Evolutionary conservation across 1,284 basidiomycete genomes (phyloP).

Genomic region (Pholiota adiposa): DNA sequence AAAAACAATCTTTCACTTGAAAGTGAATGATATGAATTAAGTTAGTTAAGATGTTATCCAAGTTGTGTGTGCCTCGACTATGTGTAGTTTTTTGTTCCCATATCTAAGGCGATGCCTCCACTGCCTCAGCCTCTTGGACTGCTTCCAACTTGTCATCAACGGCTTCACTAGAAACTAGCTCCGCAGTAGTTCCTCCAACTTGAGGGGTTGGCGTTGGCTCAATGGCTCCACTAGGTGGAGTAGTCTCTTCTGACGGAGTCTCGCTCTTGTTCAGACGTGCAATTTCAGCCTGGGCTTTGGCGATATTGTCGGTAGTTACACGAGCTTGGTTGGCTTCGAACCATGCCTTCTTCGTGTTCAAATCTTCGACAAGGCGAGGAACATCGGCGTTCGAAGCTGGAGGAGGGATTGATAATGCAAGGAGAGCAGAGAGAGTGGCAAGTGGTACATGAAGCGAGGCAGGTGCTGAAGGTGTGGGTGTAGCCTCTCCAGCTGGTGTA

Average conservation of each 20-base stretch:
- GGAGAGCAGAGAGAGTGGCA: constrained; percentile 84
- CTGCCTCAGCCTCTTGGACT: constrained; percentile 44
- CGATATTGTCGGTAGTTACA: constrained; percentile 72
- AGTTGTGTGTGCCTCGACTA: constrained; percentile 11
- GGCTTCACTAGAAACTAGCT: constrained; percentile 41
- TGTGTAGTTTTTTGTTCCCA: background rate
- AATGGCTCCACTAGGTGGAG: constrained; percentile 44
- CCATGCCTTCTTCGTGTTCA: constrained; percentile 96
- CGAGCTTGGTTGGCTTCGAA: constrained; percentile 80
- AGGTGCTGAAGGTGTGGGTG: constrained; percentile 42
- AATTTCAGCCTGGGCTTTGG: constrained; percentile 83
- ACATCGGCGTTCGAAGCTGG: constrained; percentile 83
- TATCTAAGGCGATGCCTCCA: constrained; percentile 19
- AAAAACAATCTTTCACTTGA: constrained; percentile 17
- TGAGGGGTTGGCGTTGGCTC: constrained; percentile 53
- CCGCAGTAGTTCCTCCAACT: constrained; percentile 33
- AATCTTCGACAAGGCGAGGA: constrained; percentile 84
- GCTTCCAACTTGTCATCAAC: constrained; percentile 54
- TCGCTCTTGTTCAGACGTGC: constrained; percentile 59
- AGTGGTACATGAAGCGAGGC: constrained; percentile 81
- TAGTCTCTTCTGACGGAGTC: constrained; percentile 36
- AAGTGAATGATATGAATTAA: constrained; percentile 14
- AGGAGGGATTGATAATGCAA: constrained; percentile 89
- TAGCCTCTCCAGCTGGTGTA: constrained; percentile 39
- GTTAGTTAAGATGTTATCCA: constrained; percentile 17